Evolutionary conservation across 768 basidiomycete genomes (phyloP), one percentile per base, ranked within the genome.

Genomic region (Astraeus odoratus): DNA sequence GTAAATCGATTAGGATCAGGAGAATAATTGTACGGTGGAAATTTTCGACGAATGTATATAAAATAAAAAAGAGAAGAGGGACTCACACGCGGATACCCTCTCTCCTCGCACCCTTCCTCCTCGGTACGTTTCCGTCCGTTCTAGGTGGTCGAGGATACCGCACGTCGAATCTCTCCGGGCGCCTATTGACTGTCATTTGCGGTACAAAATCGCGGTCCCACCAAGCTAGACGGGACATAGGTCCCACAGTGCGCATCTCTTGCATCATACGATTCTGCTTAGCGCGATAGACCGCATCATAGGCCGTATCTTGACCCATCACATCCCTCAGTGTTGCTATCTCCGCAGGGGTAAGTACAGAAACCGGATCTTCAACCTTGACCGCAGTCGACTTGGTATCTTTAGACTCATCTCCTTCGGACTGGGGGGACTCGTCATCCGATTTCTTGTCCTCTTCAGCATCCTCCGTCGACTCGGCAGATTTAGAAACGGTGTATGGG

Each of bases 71-170:
- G 36, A 25, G 10, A 31, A 44, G 47, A 27, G 39, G 33, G n/a
- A 81, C 87, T 70, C 58, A 93, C 88, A 90, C 70, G 61, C 73
- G 79, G 56, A 90, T 63, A 18, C 85, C 85, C 58, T 87, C 84
- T 40, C 83, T 70, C 56, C 69, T 76, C 18, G 75, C 73, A 10
- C 66, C 64, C 59, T 80, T 80, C 57, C 69, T 73, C 52, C 72
- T 67, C 55, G 70, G 66, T 46, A 58, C 59, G 49, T 42, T 56
- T 31, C 44, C 52, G 20, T 55, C 61, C 1, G 36, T 51, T 51
- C 56, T 66, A 51, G 35, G 73, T 67, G 67, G 75, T 70, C 66
- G 67, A 30, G 79, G 77, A 66, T 77, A 80, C 18, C 75, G 53
- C 26, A 79, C 72, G 47, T 78, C 75, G 56, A 87, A 79, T 38